Evolutionary conservation across 495 filamentous ascomycete species (phyloP), one percentile per base, ranked within the genome.

Genomic region (Thermothielavioides terrestris): DNA sequence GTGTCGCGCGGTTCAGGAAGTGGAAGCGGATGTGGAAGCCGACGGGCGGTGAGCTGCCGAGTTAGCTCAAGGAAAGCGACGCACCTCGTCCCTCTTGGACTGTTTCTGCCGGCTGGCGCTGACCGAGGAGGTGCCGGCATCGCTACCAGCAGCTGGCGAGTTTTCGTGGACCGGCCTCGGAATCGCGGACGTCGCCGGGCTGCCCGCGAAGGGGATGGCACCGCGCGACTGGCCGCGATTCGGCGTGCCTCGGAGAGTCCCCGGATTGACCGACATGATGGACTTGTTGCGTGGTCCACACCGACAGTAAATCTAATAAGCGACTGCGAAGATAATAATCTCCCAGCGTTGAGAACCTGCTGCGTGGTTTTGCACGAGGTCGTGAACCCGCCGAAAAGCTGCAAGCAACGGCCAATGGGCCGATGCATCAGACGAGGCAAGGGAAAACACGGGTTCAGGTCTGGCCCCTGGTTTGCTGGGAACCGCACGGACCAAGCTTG

Each of bases 11-110:
- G 23, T 42, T 9, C 18, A 2, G 25, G 12, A 34, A 23, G 38
- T 36, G 21, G 36, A 51, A 22, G 40, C 22, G 22, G 17, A 18
- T 23, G 12, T 11, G n/a, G 17, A 17, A 17, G n/a, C n/a, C n/a
- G n/a, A n/a, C n/a, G n/a, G n/a, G n/a, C n/a, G n/a, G n/a, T n/a
- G n/a, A n/a, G n/a, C n/a, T n/a, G n/a, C n/a, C n/a, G n/a, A n/a
- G n/a, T n/a, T n/a, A n/a, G n/a, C n/a, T n/a, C n/a, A n/a, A n/a
- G n/a, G n/a, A n/a, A n/a, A n/a, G n/a, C 20, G 51, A 68, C 82
- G 61, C 74, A 97, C 92, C 85, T 99, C 92, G 86, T 99, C 92
- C 66, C 88, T 82, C 71, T 95, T 97, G 53, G 83, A 84, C 75
- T 96, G 90, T 71, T 94, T 96, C 70, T 88, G 84, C 63, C 92